Evolutionary conservation across 1,139 yeast species (phyloP).

Genomic region (Suhomyces yuchorum): DNA sequence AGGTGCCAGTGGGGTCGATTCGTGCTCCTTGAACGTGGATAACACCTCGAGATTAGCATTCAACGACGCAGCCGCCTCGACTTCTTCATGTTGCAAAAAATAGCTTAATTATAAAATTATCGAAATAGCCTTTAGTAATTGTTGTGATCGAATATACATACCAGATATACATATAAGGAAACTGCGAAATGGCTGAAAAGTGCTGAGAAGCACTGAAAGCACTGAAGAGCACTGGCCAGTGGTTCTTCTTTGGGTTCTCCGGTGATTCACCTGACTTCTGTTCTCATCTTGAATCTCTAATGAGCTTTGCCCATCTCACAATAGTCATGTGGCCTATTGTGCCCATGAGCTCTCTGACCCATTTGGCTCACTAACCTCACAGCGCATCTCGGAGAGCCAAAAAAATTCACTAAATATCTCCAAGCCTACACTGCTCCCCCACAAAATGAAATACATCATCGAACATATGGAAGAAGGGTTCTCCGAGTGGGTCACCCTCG

Average conservation of each 20-base stretch:
- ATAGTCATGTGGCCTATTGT: no score
- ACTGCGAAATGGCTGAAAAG: no score
- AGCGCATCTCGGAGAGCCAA: neutral
- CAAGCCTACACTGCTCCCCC: neutral
- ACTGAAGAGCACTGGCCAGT: no score
- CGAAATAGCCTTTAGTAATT: neutral
- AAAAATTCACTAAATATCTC: constrained; percentile 3
- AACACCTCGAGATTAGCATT: constrained; percentile 46
- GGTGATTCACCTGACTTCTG: no score
- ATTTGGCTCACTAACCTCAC: no score
- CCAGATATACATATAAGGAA: no score
- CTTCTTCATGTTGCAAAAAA: constrained; percentile 1
- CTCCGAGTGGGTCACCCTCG: constrained; percentile 93
- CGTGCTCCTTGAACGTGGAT: constrained; percentile 43
- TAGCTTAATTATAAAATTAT: neutral
- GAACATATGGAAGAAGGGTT: constrained; percentile 98
- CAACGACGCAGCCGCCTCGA: neutral
- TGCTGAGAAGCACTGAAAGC: no score
- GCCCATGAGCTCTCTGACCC: no score
- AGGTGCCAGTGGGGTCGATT: constrained; percentile 35
- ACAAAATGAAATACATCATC: constrained; percentile 77
- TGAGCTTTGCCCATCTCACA: no score
- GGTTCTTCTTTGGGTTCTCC: no score
- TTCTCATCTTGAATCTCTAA: no score
- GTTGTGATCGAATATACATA: neutral